These are phyloP conservation scores for Physaria fendleri DNA, from an alignment of 345 rosid genomes.

Conservation along the genomic window DNA sequence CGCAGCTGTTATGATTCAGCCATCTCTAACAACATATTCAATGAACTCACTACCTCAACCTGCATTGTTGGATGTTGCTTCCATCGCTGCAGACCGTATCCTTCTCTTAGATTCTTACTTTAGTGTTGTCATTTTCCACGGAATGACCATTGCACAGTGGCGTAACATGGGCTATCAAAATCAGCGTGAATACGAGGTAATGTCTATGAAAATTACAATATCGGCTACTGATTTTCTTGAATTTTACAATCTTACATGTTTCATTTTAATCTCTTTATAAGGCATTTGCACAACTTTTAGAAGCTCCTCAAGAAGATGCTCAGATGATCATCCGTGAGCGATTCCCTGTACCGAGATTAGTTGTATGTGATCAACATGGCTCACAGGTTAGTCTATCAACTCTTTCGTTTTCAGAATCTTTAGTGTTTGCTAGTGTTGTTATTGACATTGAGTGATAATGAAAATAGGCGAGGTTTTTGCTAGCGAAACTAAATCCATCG, in stretches of 20 bases:
- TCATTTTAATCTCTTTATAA: constrained; percentile 5
- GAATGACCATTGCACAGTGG: constrained; percentile 99
- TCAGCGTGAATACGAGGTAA: constrained; percentile 90
- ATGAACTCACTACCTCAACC: constrained; percentile 82
- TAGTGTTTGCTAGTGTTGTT: not conserved
- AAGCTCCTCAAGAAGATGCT: constrained; percentile 83
- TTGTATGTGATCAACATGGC: constrained; percentile 98
- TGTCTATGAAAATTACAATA: not conserved
- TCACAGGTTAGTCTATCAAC: constrained; percentile 66
- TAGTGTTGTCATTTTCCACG: constrained; percentile 90
- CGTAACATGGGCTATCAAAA: constrained; percentile 93
- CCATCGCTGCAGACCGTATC: constrained; percentile 85
- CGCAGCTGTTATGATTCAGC: constrained; percentile 65
- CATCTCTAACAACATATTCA: constrained; percentile 86
- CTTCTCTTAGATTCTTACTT: constrained; percentile 92
- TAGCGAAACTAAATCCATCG: constrained; percentile 94
- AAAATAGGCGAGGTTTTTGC: constrained; percentile 77
- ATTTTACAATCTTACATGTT: too few relatives aligned
- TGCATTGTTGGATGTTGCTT: constrained; percentile 91
- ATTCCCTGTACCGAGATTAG: constrained; percentile 94
- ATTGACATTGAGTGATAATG: not conserved
- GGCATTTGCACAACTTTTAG: constrained; percentile 69
- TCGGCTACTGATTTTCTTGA: not conserved
- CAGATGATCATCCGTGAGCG: constrained; percentile 71
- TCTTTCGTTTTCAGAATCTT: not conserved